These are phyloP conservation scores for Rubroboletus pulcherrimus DNA, from an alignment of 768 basidiomycete species.

Conservation along the genomic window DNA sequence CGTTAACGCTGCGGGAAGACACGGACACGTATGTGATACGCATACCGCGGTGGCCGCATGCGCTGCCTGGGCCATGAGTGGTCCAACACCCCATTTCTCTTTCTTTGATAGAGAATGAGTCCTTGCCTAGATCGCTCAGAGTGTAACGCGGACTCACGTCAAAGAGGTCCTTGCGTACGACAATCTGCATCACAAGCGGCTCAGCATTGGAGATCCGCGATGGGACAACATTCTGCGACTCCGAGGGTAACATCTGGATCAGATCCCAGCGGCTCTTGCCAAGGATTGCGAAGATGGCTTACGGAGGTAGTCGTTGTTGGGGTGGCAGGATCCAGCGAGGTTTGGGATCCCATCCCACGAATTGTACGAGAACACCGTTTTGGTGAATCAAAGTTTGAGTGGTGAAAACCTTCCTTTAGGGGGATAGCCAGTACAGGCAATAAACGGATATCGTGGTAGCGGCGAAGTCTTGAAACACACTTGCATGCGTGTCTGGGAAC, in stretches of 20 bases:
- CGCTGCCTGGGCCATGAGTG: slow-evolving; percentile 43
- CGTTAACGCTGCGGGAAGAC: neutral
- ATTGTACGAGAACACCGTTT: neutral
- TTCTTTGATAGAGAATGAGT: slow-evolving; percentile 23
- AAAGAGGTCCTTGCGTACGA: slow-evolving; percentile 41
- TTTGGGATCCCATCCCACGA: slow-evolving; percentile 3
- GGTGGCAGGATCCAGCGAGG: neutral
- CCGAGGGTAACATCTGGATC: neutral
- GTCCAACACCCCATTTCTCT: slow-evolving; percentile 43
- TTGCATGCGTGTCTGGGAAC: neutral
- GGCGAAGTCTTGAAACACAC: slow-evolving; percentile 11
- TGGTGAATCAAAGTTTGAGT: neutral
- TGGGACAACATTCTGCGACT: neutral
- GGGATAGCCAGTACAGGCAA: neutral
- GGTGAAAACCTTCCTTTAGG: neutral
- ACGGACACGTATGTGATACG: neutral
- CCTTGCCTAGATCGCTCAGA: neutral
- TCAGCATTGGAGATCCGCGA: neutral
- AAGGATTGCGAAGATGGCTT: neutral
- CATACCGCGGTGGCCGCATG: slow-evolving; percentile 41
- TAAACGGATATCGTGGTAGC: neutral
- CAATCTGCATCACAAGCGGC: slow-evolving; percentile 41
- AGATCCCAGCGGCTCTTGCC: neutral
- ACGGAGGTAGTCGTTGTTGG: neutral
- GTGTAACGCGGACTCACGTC: slow-evolving; percentile 29